A percentile compares a stretch with the other conserved stretches of the same genome.
Evolutionary conservation across 2,329 filamentous ascomycete species (phyloP).

Genomic region (Diplodia corticola): DNA sequence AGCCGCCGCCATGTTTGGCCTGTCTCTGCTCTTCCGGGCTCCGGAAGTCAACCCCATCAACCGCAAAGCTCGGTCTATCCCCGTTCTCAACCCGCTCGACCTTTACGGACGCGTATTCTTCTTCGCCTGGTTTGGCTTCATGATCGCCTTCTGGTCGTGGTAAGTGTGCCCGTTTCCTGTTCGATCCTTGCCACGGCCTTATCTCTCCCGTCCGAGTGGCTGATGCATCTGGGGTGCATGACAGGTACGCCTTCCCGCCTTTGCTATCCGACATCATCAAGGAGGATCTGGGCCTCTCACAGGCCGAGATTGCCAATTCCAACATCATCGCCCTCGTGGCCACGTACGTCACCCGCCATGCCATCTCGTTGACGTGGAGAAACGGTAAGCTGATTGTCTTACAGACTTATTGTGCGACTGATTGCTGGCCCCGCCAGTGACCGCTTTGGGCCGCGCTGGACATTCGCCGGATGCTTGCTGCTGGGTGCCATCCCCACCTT

Average conservation of each 20-base stretch:
- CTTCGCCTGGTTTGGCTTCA: constrained; percentile 84
- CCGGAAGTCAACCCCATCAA: constrained; percentile 83
- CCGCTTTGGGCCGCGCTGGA: constrained; percentile 74
- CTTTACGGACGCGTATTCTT: constrained; percentile 85
- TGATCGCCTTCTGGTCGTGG: constrained; percentile 86
- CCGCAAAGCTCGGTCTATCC: constrained; percentile 77
- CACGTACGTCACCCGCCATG: constrained; percentile 40
- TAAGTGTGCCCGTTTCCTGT: constrained; percentile 33
- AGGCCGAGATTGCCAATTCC: constrained; percentile 77
- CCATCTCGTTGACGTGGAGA: constrained; percentile 30
- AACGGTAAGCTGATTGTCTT: constrained; percentile 25
- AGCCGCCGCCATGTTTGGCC: constrained; percentile 33
- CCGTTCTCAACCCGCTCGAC: constrained; percentile 74
- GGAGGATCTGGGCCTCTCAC: constrained; percentile 70
- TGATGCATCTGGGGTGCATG: constrained; percentile 5
- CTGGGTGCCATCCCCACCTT: constrained; percentile 78
- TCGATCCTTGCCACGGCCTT: neutral
- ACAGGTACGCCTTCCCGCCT: constrained; percentile 84
- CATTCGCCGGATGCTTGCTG: constrained; percentile 77
- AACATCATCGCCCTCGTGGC: constrained; percentile 74
- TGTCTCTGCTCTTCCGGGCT: constrained; percentile 35
- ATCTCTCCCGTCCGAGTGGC: constrained; percentile 3
- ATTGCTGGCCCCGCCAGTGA: constrained; percentile 84
- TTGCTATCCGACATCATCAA: constrained; percentile 77
- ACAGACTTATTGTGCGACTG: constrained; percentile 68